A percentile compares a stretch with the other conserved stretches of the same genome.
Evolutionary conservation across 2,329 filamentous ascomycete genomes (phyloP).

Genomic region (Diaporthe australafricana): DNA sequence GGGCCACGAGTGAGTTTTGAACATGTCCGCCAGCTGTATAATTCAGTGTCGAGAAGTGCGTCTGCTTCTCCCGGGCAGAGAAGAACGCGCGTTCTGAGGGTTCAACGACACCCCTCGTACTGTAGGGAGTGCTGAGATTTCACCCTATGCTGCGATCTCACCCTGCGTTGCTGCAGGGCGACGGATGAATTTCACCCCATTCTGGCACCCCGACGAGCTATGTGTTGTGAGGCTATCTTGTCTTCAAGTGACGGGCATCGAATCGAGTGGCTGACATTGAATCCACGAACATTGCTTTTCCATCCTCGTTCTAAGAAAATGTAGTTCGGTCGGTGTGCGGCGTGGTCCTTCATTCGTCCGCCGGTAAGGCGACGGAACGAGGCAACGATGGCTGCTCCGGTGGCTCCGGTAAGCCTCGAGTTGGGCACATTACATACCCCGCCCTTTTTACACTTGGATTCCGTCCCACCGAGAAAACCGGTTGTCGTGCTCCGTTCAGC

Average conservation of each 20-base stretch:
- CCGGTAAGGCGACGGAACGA: conserved; percentile 8
- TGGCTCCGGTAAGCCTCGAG: background rate
- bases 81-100: conserved; percentile 6
- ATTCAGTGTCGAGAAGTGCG: background rate
- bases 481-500: background rate
- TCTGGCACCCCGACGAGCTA: background rate
- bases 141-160: conserved; percentile 8
- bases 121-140: background rate
- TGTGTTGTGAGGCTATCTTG: conserved; percentile 4
- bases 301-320: background rate
- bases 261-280: background rate
- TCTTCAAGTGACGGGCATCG: background rate
- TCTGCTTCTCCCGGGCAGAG: background rate
- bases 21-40: background rate
- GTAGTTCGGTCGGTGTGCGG: background rate
- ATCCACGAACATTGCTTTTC: background rate
- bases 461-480: background rate
- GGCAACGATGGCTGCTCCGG: background rate
- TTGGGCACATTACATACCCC: background rate
- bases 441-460: conserved; percentile 10
- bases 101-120: background rate
- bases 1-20: conserved; percentile 5
- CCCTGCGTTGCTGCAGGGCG: conserved; percentile 20
- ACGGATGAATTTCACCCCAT: conserved; percentile 11
- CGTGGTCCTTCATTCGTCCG: background rate